Conservation (phyloP, 2,329 filamentous ascomycete species). For the Xylaria sp. region DNA sequence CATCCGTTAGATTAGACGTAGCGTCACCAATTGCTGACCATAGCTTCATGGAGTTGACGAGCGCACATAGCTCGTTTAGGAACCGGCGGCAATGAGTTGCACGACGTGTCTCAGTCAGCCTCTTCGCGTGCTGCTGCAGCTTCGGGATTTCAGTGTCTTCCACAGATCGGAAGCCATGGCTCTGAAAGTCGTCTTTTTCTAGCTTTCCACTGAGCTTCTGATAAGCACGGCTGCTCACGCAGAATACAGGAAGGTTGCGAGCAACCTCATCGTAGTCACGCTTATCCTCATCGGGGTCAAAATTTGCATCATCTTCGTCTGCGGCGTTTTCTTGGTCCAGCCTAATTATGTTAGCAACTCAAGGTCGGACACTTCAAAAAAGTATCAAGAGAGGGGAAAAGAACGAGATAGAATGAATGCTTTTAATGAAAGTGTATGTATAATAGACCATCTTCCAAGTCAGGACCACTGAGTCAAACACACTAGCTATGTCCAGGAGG, state of each 20-base stretch:
- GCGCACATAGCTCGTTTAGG: constrained; percentile 61
- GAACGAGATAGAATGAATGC: neutral
- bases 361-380: neutral
- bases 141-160: constrained; percentile 70
- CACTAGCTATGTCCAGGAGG: neutral
- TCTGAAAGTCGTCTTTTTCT: constrained; percentile 60
- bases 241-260: constrained; percentile 69
- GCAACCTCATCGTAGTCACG: constrained; percentile 70
- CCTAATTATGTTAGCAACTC: constrained; percentile 40
- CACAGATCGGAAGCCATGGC: constrained; percentile 61
- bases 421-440: neutral
- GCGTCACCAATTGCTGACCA: constrained; percentile 38
- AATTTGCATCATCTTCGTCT: constrained; percentile 64
- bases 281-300: constrained; percentile 64
- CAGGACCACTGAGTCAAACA: neutral
- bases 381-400: too few species aligned
- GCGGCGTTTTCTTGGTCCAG: constrained; percentile 64
- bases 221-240: constrained; percentile 70
- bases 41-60: constrained; percentile 62
- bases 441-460: neutral
- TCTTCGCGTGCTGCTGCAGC: constrained; percentile 68
- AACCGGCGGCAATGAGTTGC: constrained; percentile 59
- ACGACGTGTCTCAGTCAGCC: constrained; percentile 60
- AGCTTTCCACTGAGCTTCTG: constrained; percentile 69
- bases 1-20: constrained; percentile 32